phyloP scores from a whole-genome alignment of 345 rosid genomes.

The Schrenkiella parvula region DNA sequence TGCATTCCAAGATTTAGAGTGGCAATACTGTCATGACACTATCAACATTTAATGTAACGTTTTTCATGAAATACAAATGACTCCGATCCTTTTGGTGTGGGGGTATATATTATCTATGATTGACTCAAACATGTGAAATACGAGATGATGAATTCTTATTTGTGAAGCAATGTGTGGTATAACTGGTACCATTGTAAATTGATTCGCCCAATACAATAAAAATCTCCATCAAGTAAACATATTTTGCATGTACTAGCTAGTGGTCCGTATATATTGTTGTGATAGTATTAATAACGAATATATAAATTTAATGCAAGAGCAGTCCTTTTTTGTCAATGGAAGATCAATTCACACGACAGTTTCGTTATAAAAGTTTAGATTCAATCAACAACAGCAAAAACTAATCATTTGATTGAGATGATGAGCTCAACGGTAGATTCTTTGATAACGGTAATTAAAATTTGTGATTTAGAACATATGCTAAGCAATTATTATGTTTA shows the following conservation, averaged over 20 bases:
- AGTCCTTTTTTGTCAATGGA: no score
- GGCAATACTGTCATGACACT: background rate
- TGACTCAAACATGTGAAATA: conserved; percentile 21
- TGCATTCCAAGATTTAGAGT: background rate
- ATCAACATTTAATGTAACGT: conserved; percentile 26
- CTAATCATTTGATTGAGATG: conserved; percentile 27
- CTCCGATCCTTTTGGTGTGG: conserved; percentile 15
- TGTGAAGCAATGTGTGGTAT: conserved; percentile 24
- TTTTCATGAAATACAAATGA: background rate
- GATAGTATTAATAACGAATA: background rate
- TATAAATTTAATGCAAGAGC: conserved; percentile 12
- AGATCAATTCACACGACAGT: conserved; percentile 2
- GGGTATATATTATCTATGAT: conserved; percentile 22
- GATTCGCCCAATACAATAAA: background rate
- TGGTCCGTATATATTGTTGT: conserved; percentile 23
- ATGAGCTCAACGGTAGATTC: conserved; percentile 28
- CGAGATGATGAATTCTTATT: conserved; percentile 23
- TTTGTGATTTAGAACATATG: conserved; percentile 17
- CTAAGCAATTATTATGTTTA: conserved; percentile 34
- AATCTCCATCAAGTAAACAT: background rate
- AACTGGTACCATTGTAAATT: background rate
- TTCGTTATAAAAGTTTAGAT: background rate
- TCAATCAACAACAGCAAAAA: background rate
- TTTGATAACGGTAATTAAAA: conserved; percentile 30
- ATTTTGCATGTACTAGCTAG: conserved; percentile 19